A percentile compares a stretch with the other conserved stretches of the same genome.
These are phyloP conservation scores for Talaromyces albobiverticillius DNA, from an alignment of 2,329 filamentous ascomycete species.

Conservation along the genomic window DNA sequence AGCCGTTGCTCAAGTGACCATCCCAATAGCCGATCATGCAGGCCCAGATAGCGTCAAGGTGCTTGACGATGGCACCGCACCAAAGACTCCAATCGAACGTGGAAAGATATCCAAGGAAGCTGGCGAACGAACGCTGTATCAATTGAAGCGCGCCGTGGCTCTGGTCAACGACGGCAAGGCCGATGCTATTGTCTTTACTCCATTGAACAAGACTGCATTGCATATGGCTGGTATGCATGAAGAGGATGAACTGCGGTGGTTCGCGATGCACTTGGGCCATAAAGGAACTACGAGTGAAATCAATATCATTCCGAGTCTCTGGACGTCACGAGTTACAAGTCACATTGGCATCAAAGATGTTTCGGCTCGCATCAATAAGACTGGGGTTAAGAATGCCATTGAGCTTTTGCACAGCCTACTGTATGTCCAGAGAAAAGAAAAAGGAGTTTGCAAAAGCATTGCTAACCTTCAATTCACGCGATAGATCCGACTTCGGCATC, in stretches of 20 bases:
- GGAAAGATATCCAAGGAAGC: constrained; percentile 24
- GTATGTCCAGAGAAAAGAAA: not conserved
- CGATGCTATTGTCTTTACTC: constrained; percentile 33
- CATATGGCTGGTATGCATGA: constrained; percentile 34
- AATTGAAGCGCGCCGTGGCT: constrained; percentile 26
- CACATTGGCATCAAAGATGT: constrained; percentile 31
- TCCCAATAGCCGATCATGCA: constrained; percentile 1
- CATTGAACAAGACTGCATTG: constrained; percentile 33
- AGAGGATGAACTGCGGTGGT: constrained; percentile 36
- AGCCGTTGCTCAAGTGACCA: constrained; percentile 22
- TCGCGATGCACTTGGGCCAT: constrained; percentile 31
- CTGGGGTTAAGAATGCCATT: constrained; percentile 23
- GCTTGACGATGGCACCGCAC: constrained; percentile 26
- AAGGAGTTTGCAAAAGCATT: not conserved
- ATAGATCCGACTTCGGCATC: constrained; percentile 30
- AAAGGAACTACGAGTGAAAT: constrained; percentile 32
- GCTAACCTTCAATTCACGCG: not conserved
- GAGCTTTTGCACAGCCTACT: constrained; percentile 25
- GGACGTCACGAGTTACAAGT: constrained; percentile 32
- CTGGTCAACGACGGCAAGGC: constrained; percentile 24
- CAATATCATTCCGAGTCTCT: constrained; percentile 28
- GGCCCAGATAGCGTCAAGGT: constrained; percentile 22
- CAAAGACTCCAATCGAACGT: constrained; percentile 11
- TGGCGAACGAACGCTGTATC: constrained; percentile 26
- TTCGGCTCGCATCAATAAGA: constrained; percentile 24